Base-by-base conservation (phyloP, 805 yeast species). In the Clavispora vitiphila region DNA sequence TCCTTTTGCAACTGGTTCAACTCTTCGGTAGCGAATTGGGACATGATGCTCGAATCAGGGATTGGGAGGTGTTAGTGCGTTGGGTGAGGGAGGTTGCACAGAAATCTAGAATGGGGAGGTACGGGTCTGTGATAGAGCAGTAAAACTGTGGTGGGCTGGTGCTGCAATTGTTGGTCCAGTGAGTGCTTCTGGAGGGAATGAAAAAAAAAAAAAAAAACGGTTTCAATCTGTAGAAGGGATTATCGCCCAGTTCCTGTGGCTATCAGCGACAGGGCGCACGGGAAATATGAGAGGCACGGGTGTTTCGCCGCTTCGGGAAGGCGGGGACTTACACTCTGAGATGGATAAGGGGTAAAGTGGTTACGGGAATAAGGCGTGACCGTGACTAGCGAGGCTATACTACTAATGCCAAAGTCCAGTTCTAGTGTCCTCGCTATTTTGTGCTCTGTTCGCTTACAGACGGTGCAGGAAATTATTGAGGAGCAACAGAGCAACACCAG, bases 1-100 rank as follows among this genome's bases (percentile, higher is more conserved):
- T 80, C 84, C 55, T 71, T 74, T 59, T 80, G 82, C 57, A 83
- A 78, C 47, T 72, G 78, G 52, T 75, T 74, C 59, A 84, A 70
- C 61, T 82, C 90, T 41, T 74, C 76, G 34, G 54, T 48, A 26
- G 48, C 49, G 43, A 50, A 51, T 15, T 15, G 32, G 11, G 52
- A 39, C 40, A 38, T 38, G 30, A 29, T 23, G 32, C 16, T 31
- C 36, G 31, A 20, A 32, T 20, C 18, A 10, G n/a, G 19, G 19
- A 39, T 21, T 24, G 29, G 27, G 25, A 34, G 39, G 42, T 30
- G 27, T 26, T 43, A 23, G 48, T 40, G 46, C 39, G 40, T 37
- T 34, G 26, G 35, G 36, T 38, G 42, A n/a, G n/a, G n/a, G n/a
- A n/a, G n/a, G n/a, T 26, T 34, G 18, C 20, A 9, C 34, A 25